Evolutionary conservation across 2,329 filamentous ascomycete genomes (phyloP), one percentile per base, ranked within the genome.

Genomic region (Coccinonectria pachysandricola): DNA sequence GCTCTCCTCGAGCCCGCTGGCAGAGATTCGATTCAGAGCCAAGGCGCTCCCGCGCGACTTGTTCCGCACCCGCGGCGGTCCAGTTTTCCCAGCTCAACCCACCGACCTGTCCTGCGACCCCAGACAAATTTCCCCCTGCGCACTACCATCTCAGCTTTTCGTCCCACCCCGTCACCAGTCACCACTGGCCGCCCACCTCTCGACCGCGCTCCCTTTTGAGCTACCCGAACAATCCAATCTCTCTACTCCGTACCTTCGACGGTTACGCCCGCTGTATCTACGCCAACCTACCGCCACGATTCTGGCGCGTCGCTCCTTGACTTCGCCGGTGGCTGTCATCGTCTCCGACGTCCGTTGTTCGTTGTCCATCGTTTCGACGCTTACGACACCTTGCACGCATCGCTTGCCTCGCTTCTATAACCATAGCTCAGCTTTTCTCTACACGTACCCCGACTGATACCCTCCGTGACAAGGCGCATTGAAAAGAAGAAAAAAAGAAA

Each of bases 111-210:
- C 26, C 32, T 18, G 37, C 37, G 31, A 39, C 42, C 34, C 39
- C 33, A 35, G 30, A 40, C 34, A 43, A 34, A 19, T 24, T 44
- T 32, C 28, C 38, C 32, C 26, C 12, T 38, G 36, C 34, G 34
- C 39, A 39, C 32, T 33, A 30, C 36, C 37, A 36, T 42, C 38
- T 44, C 45, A 45, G 45, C 45, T 49, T 31, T 34, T 38, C 38
- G 34, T 40, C 39, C 31, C 25, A 25, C 27, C 31, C n/a, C n/a
- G n/a, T n/a, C n/a, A n/a, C n/a, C n/a, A n/a, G 34, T 32, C 17
- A 10, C 32, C 30, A 22, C 24, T 24, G 18, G 32, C 30, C 27
- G 30, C 27, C 39, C 27, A 29, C 26, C 26, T 37, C 35, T 40
- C 34, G 28, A 37, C 27, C 23, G 22, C 23, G 19, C 24, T 16